A percentile compares a stretch with the other conserved stretches of the same genome.
These are phyloP conservation scores for Yamadazyma conglobata DNA, from an alignment of 1,139 yeast species.

Conservation along the genomic window DNA sequence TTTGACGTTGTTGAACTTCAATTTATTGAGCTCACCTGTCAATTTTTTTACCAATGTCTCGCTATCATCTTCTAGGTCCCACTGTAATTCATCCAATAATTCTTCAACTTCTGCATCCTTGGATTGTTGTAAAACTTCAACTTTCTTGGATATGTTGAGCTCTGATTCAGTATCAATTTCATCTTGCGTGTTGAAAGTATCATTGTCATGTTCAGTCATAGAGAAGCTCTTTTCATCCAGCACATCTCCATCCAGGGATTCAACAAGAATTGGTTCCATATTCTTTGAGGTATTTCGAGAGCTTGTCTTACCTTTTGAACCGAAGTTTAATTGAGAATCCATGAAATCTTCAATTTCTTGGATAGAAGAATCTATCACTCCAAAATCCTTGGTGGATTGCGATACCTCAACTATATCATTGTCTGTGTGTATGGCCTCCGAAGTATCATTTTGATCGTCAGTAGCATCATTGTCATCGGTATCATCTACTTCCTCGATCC, in stretches of 20 bases:
- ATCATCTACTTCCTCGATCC: slow-evolving; percentile 39
- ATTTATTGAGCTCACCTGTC: slow-evolving; percentile 41
- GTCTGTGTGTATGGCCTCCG: no score
- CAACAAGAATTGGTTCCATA: slow-evolving; percentile 10
- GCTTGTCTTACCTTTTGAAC: slow-evolving; percentile 6
- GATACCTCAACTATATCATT: slow-evolving; percentile 7
- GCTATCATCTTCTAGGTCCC: slow-evolving; percentile 68
- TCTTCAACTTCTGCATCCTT: slow-evolving; percentile 57
- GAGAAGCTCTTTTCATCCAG: slow-evolving; percentile 16
- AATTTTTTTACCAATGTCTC: slow-evolving; percentile 55
- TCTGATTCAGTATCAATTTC: slow-evolving; percentile 14
- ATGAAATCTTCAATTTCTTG: slow-evolving; percentile 43
- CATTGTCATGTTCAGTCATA: slow-evolving; percentile 13
- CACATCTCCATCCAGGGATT: slow-evolving; percentile 14
- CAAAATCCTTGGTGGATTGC: slow-evolving; percentile 5
- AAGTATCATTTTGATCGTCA: slow-evolving; percentile 11
- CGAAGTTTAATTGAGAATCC: slow-evolving; percentile 32
- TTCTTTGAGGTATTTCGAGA: no score
- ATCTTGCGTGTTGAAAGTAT: slow-evolving; percentile 10
- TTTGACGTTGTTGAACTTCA: slow-evolving; percentile 37
- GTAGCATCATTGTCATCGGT: slow-evolving; percentile 25
- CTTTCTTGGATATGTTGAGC: slow-evolving; percentile 21
- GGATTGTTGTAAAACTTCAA: slow-evolving; percentile 19
- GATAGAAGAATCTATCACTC: slow-evolving; percentile 29
- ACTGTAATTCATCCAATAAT: slow-evolving; percentile 67